Evolutionary conservation across 192 early-diverging fungal species (phyloP).

Genomic region (Diversispora eburnea): DNA sequence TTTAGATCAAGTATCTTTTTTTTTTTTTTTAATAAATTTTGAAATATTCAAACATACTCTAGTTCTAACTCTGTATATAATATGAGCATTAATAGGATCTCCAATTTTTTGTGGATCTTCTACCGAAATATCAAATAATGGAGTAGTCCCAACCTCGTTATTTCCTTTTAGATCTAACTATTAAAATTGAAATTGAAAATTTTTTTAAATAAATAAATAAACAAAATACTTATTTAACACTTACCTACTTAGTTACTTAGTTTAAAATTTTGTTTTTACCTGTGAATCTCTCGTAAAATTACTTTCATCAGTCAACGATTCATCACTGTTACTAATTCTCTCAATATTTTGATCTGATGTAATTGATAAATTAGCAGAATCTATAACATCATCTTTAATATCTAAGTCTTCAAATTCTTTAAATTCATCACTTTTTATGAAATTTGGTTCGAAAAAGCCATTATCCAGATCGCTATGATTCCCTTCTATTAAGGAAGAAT

Average conservation of each 20-base stretch:
- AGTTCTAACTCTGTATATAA: conserved; percentile 83
- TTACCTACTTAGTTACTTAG: not conserved
- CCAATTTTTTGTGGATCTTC: conserved; percentile 88
- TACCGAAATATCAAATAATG: conserved; percentile 65
- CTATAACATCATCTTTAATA: not conserved
- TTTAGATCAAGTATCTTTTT: not conserved
- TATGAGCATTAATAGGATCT: conserved; percentile 81
- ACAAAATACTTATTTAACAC: not conserved
- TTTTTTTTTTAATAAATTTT: too few relatives aligned
- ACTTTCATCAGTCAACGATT: not conserved
- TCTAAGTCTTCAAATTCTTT: conserved; percentile 21
- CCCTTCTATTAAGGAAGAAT: not conserved
- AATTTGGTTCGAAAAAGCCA: not conserved
- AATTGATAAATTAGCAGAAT: not conserved
- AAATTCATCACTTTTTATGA: not conserved
- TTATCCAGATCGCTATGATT: not conserved
- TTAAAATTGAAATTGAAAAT: not conserved
- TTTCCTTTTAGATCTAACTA: conserved; percentile 25
- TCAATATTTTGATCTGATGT: conserved; percentile 11
- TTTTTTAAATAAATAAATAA: not conserved
- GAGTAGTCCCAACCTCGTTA: conserved; percentile 41
- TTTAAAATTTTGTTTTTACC: not conserved
- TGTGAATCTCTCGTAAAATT: not conserved
- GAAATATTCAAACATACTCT: conserved; percentile 41
- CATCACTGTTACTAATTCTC: not conserved